Base-by-base conservation (phyloP, 306 rosid species). In the Dryas alaskensis region DNA sequence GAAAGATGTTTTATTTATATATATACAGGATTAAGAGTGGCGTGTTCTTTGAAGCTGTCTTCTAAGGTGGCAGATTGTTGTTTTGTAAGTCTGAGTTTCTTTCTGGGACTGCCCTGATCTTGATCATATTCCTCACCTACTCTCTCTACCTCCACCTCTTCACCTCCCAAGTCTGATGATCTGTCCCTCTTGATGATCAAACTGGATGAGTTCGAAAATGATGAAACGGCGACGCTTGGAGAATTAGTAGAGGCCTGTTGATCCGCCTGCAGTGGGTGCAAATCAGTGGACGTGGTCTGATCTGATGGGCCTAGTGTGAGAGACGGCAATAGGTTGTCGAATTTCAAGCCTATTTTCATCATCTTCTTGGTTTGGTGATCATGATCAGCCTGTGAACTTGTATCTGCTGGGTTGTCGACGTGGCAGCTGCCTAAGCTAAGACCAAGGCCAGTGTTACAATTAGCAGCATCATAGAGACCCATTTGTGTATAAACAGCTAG, bases 41-140 rank as follows among this genome's bases (percentile, higher is more conserved):
- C 40, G 65, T 87, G 89, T 16, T 85, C 79, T 78, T 77, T 85
- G 75, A 87, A 87, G 77, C 79, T 87, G 37, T 87, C 90, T 69
- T 94, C 98, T 57, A 94, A 80, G 42, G 87, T 47, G 52, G 83
- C 83, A 3, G 98, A 86, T 81, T 94, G 98, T 60, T 91, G 55
- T 83, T 89, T 89, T 19, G 90, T 85, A 65, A 94, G 92, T 81
- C 97, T 84, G 22, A 94, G 96, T 79, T 94, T 94, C 88, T 94
- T 94, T 75, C 90, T 84, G 4, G 88, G 82, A 78, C 80, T 80
- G 67, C 83, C 86, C 47, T 79, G 81, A 64, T 76, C 80, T 27
- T 67, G 72, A 16, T 62, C 80, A 49, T 63, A 78, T 22, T 81
- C 89, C 12, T 89, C 88, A 12, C 76, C 87, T 46, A 51, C 48